Evolutionary conservation across 108 stramenopile genomes (phyloP), one percentile per base, ranked within the genome.

Genomic region (Stephanodiscus triporus): DNA sequence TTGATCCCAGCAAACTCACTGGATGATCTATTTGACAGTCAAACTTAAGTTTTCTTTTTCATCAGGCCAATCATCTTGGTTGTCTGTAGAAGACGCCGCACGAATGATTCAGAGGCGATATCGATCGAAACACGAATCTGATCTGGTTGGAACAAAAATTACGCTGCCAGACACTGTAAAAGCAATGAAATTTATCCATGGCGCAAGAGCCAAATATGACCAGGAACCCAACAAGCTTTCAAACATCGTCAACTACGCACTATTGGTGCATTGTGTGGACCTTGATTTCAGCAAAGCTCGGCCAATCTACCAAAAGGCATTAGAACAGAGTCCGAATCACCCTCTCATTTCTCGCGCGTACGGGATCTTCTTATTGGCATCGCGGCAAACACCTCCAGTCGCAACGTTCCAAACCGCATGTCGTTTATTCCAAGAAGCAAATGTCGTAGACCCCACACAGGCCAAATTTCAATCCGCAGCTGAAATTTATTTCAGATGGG

Each of bases 181-280:
- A 55, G 82, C 84, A 45, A 51, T 85, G 29, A 66, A 73, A 11
- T 85, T 84, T 54, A 80, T 77, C 26, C 65, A 77, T 40, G 82
- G 61, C 19, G 75, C 78, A 3, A 84, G 84, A 57, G 48, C 17
- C 4, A 84, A 81, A 38, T 85, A 87, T 62, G 82, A 79, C 66
- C 38, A 80, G 43, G 69, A 77, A 36, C 84, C 87, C 24, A 58
- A 72, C 45, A 82, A 83, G 34, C 79, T 87, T n/a, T 71, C 78
- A 32, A 85, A 80, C 61, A 77, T 81, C n/a, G 84, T 85, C 32
- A 87, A 87, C 76, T 85, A 63, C 36, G 87, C 84, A 17, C 71
- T 87, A 9, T 51, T 87, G 9, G 23, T 47, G 23, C 84, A 85
- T 57, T 83, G 81, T 32, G 24, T 83, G 38, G 58, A 82, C 48